These are phyloP conservation scores for Cytospora schulzeri DNA, from an alignment of 2,329 filamentous ascomycete genomes.

Conservation along the genomic window DNA sequence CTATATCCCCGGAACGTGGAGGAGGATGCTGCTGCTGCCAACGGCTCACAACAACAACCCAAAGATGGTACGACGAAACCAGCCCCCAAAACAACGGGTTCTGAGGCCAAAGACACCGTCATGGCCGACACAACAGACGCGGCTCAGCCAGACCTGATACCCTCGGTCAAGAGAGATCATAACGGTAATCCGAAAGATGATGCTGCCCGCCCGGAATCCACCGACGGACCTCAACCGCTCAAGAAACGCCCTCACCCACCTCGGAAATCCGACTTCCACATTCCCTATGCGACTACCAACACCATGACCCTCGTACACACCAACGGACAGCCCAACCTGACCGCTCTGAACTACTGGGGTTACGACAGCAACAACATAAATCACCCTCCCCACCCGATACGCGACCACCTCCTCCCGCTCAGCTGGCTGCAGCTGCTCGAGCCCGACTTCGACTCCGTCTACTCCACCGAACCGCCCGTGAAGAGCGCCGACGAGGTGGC, in stretches of 20 bases:
- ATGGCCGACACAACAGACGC: slow-evolving; percentile 28
- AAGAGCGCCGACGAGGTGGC: slow-evolving; percentile 64
- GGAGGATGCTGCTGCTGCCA: slow-evolving; percentile 31
- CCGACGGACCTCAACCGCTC: slow-evolving; percentile 19
- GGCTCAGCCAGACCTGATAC: background rate
- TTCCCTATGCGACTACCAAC: slow-evolving; percentile 70
- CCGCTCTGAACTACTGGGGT: slow-evolving; percentile 84
- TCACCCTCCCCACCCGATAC: slow-evolving; percentile 73
- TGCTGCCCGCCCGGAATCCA: slow-evolving; percentile 13
- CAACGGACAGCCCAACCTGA: slow-evolving; percentile 85
- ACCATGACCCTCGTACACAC: slow-evolving; percentile 80
- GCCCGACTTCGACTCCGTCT: slow-evolving; percentile 74
- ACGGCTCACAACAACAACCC: slow-evolving; percentile 7
- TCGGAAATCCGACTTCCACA: slow-evolving; percentile 52
- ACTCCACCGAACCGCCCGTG: slow-evolving; percentile 64
- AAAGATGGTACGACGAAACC: background rate
- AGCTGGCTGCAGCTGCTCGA: slow-evolving; percentile 91
- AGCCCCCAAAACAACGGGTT: background rate
- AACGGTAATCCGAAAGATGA: slow-evolving; percentile 20
- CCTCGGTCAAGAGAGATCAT: slow-evolving; percentile 18
- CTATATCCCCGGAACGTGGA: slow-evolving; percentile 54
- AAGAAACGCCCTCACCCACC: slow-evolving; percentile 29
- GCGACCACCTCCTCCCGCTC: slow-evolving; percentile 77
- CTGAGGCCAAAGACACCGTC: slow-evolving; percentile 28
- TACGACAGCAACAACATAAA: slow-evolving; percentile 72